Evolutionary conservation across 805 yeast genomes (phyloP), one percentile per base, ranked within the genome.

Genomic region (Starmera pachycereana): DNA sequence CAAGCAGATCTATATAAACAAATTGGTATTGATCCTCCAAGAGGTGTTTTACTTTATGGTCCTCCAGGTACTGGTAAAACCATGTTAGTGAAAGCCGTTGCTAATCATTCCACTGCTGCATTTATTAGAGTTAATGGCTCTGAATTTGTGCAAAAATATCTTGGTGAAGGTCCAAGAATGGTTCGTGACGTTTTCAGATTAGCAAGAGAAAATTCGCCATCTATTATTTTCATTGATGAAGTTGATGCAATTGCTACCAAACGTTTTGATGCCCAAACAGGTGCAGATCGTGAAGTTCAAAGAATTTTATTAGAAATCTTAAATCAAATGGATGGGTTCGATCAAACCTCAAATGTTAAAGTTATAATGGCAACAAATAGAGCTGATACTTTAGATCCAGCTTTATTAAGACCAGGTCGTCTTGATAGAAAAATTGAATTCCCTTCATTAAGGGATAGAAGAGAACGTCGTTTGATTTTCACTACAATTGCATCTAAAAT

Each of bases 41-140:
- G 97, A 51, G 99, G 99, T 54, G 98, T 92, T 28, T 66, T 92
- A 51, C 69, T 92, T 45, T 92, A 92, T 63, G 99, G 99, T n/a
- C 97, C 98, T 10, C 99, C 99, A 37, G 99, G 99, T 60, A 92
- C 98, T 1, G 99, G 99, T 55, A 92, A 92, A 63, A 92, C 99
- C 18, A 89, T 92, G 97, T 74, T 92, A 58, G 99, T 92, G 37
- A 92, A 92, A 63, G 98, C 99, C 0, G 99, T 92, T 36, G 99
- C 99, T 11, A 90, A 92, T 64, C 79, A 90, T 42, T 82, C 97
- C 4, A 85, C 95, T 1, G 98, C 98, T 3, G 74, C 96, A 6
- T 92, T 92, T 55, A 92, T 92, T 51, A 84, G 97, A 61, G 96
- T 92, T 28, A 92, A 87, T 52, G 98, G 98, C 46, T 90, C 97